Base-by-base conservation (phyloP, 2,329 filamentous ascomycete species). In the Bipolaris oryzae region DNA sequence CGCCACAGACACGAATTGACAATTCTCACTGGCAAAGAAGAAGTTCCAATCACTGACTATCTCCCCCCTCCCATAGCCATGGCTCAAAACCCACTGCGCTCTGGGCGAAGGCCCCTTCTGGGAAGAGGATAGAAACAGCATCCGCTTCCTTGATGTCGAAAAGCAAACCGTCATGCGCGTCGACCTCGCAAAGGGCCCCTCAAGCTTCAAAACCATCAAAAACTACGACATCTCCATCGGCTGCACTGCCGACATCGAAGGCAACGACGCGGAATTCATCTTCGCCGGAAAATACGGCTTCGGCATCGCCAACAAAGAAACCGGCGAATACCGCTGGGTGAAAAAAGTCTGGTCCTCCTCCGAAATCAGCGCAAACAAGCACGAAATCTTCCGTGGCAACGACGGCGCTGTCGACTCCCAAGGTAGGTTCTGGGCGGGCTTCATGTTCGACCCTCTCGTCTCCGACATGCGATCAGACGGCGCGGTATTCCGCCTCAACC, bases 141-240 rank as follows among this genome's bases (percentile, higher is more conserved):
- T 94, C 56, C 89, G 90, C 62, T 92, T 92, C 74, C 86, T 93
- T 60, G 93, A 97, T 77, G 93, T 96, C 77, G 89, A 88, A 75
- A 86, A 89, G 72, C 84, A 89, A 72, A 86, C 87, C 59, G 72
- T 96, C 43, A 89, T 95, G 78, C 83, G 84, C 45, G 82, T 95
- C 57, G 84, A 91, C 67, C 80, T 96, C 21, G 72, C 76, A 45
- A 79, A 84, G 57, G 89, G 88, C 0, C 85, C 85, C 15, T 78
- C 78, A 4, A 90, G 89, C 35, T 73, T 84, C 72, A 77, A 76
- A 62, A 73, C 79, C 50, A 74, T 89, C 58, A 71, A 71, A 48
- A 81, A 86, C 62, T 88, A 89, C 7, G 79, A 81, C 44, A 79
- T 80, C 60, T 80, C 82, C 25, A 80, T 88, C 61, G 83, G 74